Percentiles rank a stretch among this genome's conserved stretches.
Conservation (phyloP, 257 asterid genomes). For the Cordia subcordata region DNA sequence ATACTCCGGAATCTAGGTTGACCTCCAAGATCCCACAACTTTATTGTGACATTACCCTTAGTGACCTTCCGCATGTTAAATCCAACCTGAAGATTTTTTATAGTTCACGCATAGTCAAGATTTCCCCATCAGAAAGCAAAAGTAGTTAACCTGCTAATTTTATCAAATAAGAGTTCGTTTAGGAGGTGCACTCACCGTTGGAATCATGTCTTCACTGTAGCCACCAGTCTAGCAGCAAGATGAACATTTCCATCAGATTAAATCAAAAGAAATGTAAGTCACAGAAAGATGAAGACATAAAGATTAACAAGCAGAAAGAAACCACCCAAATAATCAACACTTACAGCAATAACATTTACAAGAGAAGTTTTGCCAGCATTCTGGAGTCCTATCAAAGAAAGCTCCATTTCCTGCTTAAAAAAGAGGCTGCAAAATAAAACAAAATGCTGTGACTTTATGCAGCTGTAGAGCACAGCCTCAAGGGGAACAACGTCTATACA, state of each 20-base stretch:
- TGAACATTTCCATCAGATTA: not conserved
- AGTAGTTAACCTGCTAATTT: not conserved
- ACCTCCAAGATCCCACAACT: constrained; percentile 94
- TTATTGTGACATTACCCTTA: constrained; percentile 78
- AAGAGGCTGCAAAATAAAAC: constrained; percentile 46
- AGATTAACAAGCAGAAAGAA: not conserved
- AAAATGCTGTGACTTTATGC: not conserved
- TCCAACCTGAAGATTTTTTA: constrained; percentile 54
- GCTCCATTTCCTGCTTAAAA: constrained; percentile 94
- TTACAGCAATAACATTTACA: constrained; percentile 82
- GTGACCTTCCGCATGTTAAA: constrained; percentile 83
- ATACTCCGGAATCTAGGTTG: constrained; percentile 83
- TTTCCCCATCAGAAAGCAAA: not conserved
- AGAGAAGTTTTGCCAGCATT: constrained; percentile 91
- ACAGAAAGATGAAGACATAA: not conserved
- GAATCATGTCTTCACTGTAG: constrained; percentile 88
- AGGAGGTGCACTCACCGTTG: constrained; percentile 56
- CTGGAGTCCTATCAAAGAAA: constrained; percentile 77
- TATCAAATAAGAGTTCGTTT: not conserved
- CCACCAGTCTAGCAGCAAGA: constrained; percentile 68
- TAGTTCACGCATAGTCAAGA: constrained; percentile 4
- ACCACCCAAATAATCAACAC: constrained; percentile 17
- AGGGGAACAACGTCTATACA: too few species aligned
- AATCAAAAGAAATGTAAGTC: not conserved
- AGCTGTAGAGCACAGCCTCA: not conserved